phyloP scores from a whole-genome alignment of 2,329 filamentous ascomycete species.

The Diaporthe amygdali region DNA sequence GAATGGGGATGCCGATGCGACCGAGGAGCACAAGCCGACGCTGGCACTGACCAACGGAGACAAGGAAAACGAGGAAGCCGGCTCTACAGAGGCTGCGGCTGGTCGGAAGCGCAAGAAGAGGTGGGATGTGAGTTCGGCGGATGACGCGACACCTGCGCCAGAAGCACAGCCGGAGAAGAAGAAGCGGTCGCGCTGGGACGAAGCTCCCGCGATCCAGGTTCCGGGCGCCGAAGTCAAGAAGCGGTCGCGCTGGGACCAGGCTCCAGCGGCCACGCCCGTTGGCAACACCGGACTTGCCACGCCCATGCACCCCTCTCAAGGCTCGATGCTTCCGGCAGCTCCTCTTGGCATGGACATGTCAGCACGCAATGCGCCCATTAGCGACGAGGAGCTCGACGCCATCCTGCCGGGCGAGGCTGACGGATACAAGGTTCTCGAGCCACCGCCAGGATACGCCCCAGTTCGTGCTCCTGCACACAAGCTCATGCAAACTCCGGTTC shows the following conservation, averaged over 20 bases:
- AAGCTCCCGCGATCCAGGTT: slow-evolving; percentile 66
- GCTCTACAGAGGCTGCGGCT: slow-evolving; percentile 66
- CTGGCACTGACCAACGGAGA: slow-evolving; percentile 73
- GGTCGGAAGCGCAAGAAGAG: slow-evolving; percentile 89
- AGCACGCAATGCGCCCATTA: slow-evolving; percentile 78
- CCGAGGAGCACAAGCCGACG: slow-evolving; percentile 69
- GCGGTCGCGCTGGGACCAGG: slow-evolving; percentile 91
- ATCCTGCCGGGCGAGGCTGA: slow-evolving; percentile 88
- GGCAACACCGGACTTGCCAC: slow-evolving; percentile 77
- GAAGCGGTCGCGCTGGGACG: slow-evolving; percentile 89
- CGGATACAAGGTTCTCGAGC: slow-evolving; percentile 90
- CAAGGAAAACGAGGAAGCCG: slow-evolving; percentile 76
- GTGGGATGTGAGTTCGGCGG: slow-evolving; percentile 81
- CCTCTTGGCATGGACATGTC: slow-evolving; percentile 83
- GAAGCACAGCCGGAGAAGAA: slow-evolving; percentile 57
- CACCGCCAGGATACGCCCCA: slow-evolving; percentile 90
- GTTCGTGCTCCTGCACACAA: slow-evolving; percentile 79
- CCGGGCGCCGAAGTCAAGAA: slow-evolving; percentile 70
- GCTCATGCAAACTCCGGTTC: slow-evolving; percentile 73
- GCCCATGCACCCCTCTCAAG: slow-evolving; percentile 75
- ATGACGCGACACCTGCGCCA: slow-evolving; percentile 54
- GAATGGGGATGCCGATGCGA: slow-evolving; percentile 60
- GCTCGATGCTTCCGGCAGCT: slow-evolving; percentile 52
- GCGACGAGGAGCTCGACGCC: slow-evolving; percentile 91
- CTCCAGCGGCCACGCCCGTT: slow-evolving; percentile 79